Base-by-base conservation (phyloP, 2,329 filamentous ascomycete genomes). In the Aspergillus sp. region DNA sequence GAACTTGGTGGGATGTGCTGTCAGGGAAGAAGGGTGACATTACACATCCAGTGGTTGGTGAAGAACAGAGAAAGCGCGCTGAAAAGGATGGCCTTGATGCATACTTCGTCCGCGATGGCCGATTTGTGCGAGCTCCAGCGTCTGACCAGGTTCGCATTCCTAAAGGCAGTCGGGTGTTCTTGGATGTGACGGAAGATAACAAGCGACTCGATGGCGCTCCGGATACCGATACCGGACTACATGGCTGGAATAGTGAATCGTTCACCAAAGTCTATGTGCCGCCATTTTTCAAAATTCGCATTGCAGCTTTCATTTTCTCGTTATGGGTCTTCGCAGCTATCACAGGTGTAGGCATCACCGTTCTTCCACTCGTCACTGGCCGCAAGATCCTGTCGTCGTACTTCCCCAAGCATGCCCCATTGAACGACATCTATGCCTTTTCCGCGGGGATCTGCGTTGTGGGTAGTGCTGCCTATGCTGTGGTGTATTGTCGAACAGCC, bases 341-440 rank as follows among this genome's bases (percentile, higher is more conserved):
- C 10, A 94, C 88, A 0, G 93, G 93, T 20, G 82, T 97, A 49
- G 81, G 85, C 54, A 81, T 88, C 53, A 96, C 93, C 1, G 85
- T 98, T 52, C 72, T 94, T 0, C 94, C 93, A 0, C 78, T 98
- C 3, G 76, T 95, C 5, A 82, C 95, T 61, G 93, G 93, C 2
- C 85, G 93, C 23, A 78, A 77, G 49, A 77, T 97, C 52, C 87
- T 96, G 63, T 82, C 83, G 42, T 72, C 78, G 23, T 70, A 90
- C 30, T 81, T 95, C 38, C 88, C 89, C 4, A 70, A 76, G 0
- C 78, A 86, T 52, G 79, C 87, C 43, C 81, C 81, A 37, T 86
- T 91, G 62, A 98, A 97, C 67, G 93, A 98, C 65, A 86, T 98
- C 22, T 97, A 98, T 60, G 91, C 93, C 10, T 95, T 96, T 66